Base-by-base conservation (phyloP, 225 moss, liverwort and hornwort species). In the Sphagnum tenellum region DNA sequence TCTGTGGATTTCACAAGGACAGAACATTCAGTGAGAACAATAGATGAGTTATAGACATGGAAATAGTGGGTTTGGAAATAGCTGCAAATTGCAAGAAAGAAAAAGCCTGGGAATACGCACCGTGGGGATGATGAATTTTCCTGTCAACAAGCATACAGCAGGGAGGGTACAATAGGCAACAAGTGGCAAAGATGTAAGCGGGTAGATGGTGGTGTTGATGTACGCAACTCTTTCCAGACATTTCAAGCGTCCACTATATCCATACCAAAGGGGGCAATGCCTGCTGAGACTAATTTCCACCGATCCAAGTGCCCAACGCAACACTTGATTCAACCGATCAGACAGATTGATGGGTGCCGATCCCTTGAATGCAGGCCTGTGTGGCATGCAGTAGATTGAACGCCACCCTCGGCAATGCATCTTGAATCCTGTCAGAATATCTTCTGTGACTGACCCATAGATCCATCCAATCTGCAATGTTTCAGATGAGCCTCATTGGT, bases 351-450 rank as follows among this genome's bases (percentile, higher is more conserved):
- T 95, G 4, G 94, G 94, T 2, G 94, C 94, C 3, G 94, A 95
- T n/a, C 94, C 94, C 78, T 95, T 95, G 72, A 95, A 95, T n/a
- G 94, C 94, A n/a, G 94, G 72, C 60, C 89, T 80, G 3, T 46
- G 63, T 3, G 94, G 94, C 92, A 95, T 95, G 73, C 94, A 95
- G 72, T 95, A 95, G 48, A 95, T 89, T 0, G 94, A 95, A 0
- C 91, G 86, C 94, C 94, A 95, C 2, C 94, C 94, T 2, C 94
- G 91, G 47, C 91, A 91, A 66, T 95, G 94, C 94, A 95, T 95
- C 69, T 92, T 95, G 74, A 95, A 95, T 0, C 94, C 94, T 46
- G 94, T 95, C 66, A 95, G 52, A 86, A 95, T 95, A 82, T 95
- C 94, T 73, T 95, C 94, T 8, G 94, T 95, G 7, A 95, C 94